These are phyloP conservation scores for Coemansia sp. DNA, from an alignment of 192 early-diverging fungal species.

Conservation along the genomic window DNA sequence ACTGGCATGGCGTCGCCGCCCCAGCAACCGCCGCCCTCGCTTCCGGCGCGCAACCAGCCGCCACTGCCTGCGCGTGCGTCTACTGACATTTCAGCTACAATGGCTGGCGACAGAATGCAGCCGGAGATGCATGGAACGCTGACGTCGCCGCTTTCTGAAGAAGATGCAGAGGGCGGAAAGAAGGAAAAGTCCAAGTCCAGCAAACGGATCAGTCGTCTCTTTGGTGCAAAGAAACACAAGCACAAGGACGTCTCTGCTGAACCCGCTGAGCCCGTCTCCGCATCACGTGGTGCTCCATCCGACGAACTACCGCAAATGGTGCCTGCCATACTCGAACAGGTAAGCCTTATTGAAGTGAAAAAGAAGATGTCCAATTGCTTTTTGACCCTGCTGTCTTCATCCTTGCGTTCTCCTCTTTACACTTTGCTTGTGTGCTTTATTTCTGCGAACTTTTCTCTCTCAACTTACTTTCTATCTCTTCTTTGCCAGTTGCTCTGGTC, in stretches of 20 bases:
- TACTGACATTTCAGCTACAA: neutral
- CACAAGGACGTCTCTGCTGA: conserved; percentile 20
- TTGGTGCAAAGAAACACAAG: conserved; percentile 47
- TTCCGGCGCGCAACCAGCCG: conserved; percentile 25
- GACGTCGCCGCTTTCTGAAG: conserved; percentile 14
- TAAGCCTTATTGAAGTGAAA: conserved; percentile 5
- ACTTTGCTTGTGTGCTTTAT: neutral
- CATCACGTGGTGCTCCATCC: neutral
- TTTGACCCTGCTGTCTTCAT: conserved; percentile 4
- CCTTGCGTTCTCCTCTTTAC: neutral
- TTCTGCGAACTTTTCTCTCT: neutral
- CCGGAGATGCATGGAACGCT: neutral
- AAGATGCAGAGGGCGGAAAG: conserved; percentile 23
- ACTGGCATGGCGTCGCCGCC: conserved; percentile 3
- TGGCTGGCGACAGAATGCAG: conserved; percentile 7
- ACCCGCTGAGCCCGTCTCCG: neutral
- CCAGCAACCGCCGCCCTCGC: conserved; percentile 9
- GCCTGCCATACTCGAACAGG: conserved; percentile 2
- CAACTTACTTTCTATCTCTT: neutral
- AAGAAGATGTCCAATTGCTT: conserved; percentile 10
- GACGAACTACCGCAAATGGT: neutral
- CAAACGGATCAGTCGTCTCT: conserved; percentile 49
- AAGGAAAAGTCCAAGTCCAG: conserved; percentile 45
- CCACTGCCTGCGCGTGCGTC: conserved; percentile 32
- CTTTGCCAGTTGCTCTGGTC: neutral